Percentiles rank a stretch among this genome's conserved stretches.
Evolutionary conservation across 345 rosid species (phyloP).

Genomic region (Schrenkiella parvula): DNA sequence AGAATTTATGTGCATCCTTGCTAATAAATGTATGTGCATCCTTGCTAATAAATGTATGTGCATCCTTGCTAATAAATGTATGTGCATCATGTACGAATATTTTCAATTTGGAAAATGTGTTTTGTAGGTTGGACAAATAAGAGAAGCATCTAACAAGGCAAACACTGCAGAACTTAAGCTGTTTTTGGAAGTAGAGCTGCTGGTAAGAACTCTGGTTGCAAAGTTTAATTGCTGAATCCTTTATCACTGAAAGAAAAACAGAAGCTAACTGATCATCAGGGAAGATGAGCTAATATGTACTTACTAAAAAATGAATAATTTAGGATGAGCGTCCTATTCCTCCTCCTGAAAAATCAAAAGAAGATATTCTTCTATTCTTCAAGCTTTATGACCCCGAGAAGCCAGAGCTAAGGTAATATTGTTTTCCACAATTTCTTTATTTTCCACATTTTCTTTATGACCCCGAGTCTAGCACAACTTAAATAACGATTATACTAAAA

Average conservation of each 20-base stretch:
- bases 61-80: conserved; percentile 1
- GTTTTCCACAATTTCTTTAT: background rate
- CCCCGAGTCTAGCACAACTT: background rate
- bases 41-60: no score
- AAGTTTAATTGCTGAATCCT: background rate
- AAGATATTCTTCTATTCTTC: conserved; percentile 87
- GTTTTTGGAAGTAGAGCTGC: conserved; percentile 75
- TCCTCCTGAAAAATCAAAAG: conserved; percentile 70
- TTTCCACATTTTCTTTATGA: conserved; percentile 3
- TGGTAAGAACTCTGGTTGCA: conserved; percentile 41
- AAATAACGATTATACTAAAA: background rate
- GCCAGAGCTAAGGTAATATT: conserved; percentile 61
- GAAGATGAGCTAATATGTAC: conserved; percentile 1
- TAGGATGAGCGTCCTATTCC: conserved; percentile 71
- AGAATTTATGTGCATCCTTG: no score
- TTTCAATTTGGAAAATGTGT: background rate
- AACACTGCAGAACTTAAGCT: conserved; percentile 83
- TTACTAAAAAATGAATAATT: conserved; percentile 13
- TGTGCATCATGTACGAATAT: background rate
- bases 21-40: no score
- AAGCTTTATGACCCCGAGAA: conserved; percentile 82
- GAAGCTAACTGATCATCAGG: conserved; percentile 4
- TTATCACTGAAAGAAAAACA: conserved; percentile 8
- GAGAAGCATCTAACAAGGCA: conserved; percentile 81
- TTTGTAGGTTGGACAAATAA: conserved; percentile 85